Percentiles rank a stretch among this genome's conserved stretches.
Evolutionary conservation across 2,329 filamentous ascomycete genomes (phyloP).

Genomic region (Iodosphaeria phyllophila): DNA sequence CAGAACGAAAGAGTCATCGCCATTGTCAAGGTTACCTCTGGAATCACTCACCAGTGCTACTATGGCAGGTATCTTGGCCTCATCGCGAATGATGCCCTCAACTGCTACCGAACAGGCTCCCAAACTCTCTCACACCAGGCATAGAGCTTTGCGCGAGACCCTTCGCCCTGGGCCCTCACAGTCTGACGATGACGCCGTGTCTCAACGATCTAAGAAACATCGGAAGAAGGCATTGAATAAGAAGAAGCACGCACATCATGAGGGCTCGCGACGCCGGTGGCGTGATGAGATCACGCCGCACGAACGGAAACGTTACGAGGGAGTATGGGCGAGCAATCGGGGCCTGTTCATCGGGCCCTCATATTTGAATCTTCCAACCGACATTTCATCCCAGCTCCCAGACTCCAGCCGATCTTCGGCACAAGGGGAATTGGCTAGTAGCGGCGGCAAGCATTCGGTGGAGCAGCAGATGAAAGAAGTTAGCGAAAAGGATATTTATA

Average conservation of each 20-base stretch:
- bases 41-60: slow-evolving; percentile 56
- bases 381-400: neutral
- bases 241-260: slow-evolving; percentile 56
- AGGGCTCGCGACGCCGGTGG: slow-evolving; percentile 60
- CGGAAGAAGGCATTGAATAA: slow-evolving; percentile 32
- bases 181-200: slow-evolving; percentile 33
- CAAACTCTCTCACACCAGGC: slow-evolving; percentile 25
- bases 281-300: slow-evolving; percentile 52
- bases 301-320: slow-evolving; percentile 68
- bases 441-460: slow-evolving; percentile 4
- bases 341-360: slow-evolving; percentile 28
- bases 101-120: slow-evolving; percentile 23
- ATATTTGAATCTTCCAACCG: neutral
- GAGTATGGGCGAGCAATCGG: slow-evolving; percentile 68
- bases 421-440: neutral
- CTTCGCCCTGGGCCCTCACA: slow-evolving; percentile 35
- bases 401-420: neutral
- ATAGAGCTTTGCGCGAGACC: slow-evolving; percentile 45
- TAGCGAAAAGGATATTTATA: no score
- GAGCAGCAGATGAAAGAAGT: slow-evolving; percentile 6
- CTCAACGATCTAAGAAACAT: slow-evolving; percentile 20
- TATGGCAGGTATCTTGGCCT: slow-evolving; percentile 54
- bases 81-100: slow-evolving; percentile 32
- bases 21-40: slow-evolving; percentile 27
- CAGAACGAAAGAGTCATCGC: no score